Evolutionary conservation across 768 basidiomycete species (phyloP), one percentile per base, ranked within the genome.

Genomic region (Tephrocybe sp.): DNA sequence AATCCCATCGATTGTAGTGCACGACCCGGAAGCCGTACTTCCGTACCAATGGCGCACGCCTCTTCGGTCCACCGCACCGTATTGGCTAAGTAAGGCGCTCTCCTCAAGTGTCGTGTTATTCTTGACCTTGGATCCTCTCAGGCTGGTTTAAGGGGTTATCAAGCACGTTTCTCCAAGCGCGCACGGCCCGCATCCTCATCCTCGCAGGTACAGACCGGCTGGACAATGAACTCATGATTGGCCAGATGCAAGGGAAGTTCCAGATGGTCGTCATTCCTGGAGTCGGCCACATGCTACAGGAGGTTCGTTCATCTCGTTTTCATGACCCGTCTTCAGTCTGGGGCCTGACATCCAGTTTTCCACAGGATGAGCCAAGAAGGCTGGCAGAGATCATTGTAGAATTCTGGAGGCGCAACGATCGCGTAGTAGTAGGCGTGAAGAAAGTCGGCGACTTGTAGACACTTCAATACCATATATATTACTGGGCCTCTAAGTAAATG

Each of bases 161-260:
- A 3, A 68, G 66, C n/a, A 76, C 77, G 19, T 99, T 99, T 68
- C 76, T 98, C 1, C 68, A 77, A 0, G 81, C 84, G 0, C 81
- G 86, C 12, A 81, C 91, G 0, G 96, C 95, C 0, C 84, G 95
- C 23, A 70, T 99, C 22, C 80, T 99, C 19, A 80, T 98, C 8
- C 74, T 99, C 13, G 97, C 97, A 0, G 96, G 95, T 0, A 85
- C 94, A 14, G 97, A 99, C 59, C 77, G 94, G 14, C 80, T 98
- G 4, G 97, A 99, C 62, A 87, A 83, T 59, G 85, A 92, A 58
- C 77, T 99, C 40, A 97, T 96, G 87, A 93, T 98, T 44, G 97
- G 89, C 1, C 92, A 95, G 63, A 95, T 96, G 92, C 92, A 87
- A 65, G 91, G 87, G 61, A 98, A 97, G 66, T 99, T 98, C 68